A percentile compares a stretch with the other conserved stretches of the same genome.
phyloP scores from a whole-genome alignment of 306 rosid genomes.

The Prosopis cineraria region DNA sequence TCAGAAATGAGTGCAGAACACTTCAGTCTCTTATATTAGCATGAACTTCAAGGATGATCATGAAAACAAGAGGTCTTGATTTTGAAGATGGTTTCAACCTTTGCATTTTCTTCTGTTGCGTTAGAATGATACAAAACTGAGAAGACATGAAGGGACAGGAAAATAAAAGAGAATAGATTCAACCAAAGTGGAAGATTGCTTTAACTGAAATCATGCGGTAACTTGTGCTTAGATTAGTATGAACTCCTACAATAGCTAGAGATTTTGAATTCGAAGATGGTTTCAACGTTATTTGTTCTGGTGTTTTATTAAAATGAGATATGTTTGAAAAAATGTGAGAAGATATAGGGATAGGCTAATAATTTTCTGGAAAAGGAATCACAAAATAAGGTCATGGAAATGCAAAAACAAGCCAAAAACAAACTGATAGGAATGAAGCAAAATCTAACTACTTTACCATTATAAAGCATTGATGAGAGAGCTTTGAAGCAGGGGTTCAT shows the following conservation, averaged over 20 bases:
- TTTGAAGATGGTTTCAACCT: background rate
- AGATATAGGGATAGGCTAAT: background rate
- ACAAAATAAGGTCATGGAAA: background rate
- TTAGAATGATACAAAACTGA: background rate
- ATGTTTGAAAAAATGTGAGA: background rate
- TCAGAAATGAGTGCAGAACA: background rate
- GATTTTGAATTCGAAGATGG: too few species aligned
- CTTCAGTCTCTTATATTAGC: background rate
- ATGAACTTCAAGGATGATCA: background rate
- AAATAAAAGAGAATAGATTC: background rate
- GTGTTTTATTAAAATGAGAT: background rate
- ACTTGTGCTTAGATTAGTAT: too few species aligned
- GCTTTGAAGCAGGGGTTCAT: background rate
- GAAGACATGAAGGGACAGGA: background rate
- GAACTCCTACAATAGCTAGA: too few species aligned
- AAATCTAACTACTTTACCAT: background rate
- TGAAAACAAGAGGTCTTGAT: background rate
- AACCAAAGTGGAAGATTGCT: background rate
- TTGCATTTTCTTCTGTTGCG: background rate
- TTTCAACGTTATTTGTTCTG: too few species aligned
- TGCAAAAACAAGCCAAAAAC: background rate
- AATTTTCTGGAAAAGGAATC: background rate
- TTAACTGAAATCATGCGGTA: background rate
- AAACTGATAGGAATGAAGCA: background rate
- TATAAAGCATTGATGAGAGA: background rate